Evolutionary conservation across 495 filamentous ascomycete genomes (phyloP).

Genomic region (Bacidia rubella): DNA sequence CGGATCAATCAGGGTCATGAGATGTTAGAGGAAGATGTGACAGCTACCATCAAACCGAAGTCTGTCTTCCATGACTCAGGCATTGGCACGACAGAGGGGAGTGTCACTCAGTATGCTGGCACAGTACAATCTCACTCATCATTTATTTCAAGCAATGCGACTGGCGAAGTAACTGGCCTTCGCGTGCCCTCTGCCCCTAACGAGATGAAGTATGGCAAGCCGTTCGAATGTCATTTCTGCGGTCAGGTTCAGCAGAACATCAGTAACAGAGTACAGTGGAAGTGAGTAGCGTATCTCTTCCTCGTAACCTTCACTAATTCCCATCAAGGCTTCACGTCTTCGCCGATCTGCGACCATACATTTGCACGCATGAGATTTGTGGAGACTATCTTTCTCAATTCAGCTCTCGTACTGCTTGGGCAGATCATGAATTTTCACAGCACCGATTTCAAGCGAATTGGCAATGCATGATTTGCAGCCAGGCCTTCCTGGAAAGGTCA

Average conservation of each 20-base stretch:
- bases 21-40: neutral
- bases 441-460: conserved; percentile 15
- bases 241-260: conserved; percentile 1
- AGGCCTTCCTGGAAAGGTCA: neutral
- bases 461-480: conserved; percentile 10
- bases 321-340: conserved; percentile 22
- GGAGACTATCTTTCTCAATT: conserved; percentile 17
- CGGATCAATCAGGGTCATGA: neutral
- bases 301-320: neutral
- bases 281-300: conserved; percentile 6
- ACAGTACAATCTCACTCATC: conserved; percentile 9
- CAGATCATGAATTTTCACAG: conserved; percentile 20
- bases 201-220: conserved; percentile 5
- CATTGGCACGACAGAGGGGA: conserved; percentile 8
- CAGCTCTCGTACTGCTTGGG: conserved; percentile 17
- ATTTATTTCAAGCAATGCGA: conserved; percentile 9
- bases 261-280: conserved; percentile 15
- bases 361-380: conserved; percentile 23
- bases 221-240: conserved; percentile 13
- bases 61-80: conserved; percentile 15
- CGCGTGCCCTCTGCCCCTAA: conserved; percentile 11
- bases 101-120: conserved; percentile 5
- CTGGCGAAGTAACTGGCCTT: neutral
- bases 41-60: neutral
- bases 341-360: conserved; percentile 23